A percentile compares a stretch with the other conserved stretches of the same genome.
These are phyloP conservation scores for Daldinia grandis DNA, from an alignment of 495 filamentous ascomycete genomes.

Conservation along the genomic window DNA sequence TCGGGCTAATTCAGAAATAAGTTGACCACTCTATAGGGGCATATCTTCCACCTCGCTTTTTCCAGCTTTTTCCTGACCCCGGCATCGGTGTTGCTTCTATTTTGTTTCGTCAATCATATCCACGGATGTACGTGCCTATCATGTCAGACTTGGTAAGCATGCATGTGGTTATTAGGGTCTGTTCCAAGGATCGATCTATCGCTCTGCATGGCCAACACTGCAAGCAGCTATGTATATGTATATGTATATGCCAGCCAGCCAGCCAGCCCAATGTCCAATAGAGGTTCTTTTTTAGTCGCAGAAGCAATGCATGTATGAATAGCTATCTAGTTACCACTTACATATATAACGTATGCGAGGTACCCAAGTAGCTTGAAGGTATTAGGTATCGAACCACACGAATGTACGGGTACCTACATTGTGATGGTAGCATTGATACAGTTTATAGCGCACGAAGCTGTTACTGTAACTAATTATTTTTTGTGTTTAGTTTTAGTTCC, in stretches of 20 bases:
- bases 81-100: not conserved
- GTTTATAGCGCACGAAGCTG: not conserved
- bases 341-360: not conserved
- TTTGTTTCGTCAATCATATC: conserved; percentile 3
- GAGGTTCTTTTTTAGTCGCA: not conserved
- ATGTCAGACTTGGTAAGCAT: conserved; percentile 45
- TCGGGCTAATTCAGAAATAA: conserved; percentile 1
- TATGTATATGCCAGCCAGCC: not conserved
- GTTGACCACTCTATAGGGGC: not conserved
- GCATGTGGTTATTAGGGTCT: conserved; percentile 38
- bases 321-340: no score
- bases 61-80: not conserved
- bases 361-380: conserved; percentile 10
- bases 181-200: conserved; percentile 39
- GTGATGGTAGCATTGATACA: conserved; percentile 15
- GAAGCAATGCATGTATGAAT: not conserved
- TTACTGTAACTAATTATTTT: conserved; percentile 30
- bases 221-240: not conserved
- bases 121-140: conserved; percentile 15
- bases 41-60: not conserved
- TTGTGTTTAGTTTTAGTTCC: not conserved
- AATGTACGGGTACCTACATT: conserved; percentile 36
- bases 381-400: conserved; percentile 12
- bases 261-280: not conserved
- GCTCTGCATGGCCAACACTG: conserved; percentile 31